Evolutionary conservation across 208 protist genomes (phyloP), one percentile per base, ranked within the genome.

Genomic region (Leishmania tarentolae): DNA sequence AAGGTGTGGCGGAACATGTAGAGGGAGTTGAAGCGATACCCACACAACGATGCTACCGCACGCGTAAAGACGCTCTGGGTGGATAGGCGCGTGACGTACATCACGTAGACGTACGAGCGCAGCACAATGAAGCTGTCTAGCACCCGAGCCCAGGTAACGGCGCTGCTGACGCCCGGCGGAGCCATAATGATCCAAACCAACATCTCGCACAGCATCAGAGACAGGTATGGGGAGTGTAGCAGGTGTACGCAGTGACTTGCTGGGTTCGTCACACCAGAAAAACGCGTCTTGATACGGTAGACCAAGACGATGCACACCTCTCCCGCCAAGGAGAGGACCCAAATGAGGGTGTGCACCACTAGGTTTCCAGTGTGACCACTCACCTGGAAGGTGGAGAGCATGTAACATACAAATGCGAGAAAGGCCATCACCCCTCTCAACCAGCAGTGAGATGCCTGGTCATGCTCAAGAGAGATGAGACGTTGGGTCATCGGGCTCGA

Each of bases 181-280:
- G 81, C 78, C 76, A 94, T 92, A 40, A 96, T 78, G 35, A 94
- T 81, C 91, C 92, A 96, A 40, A 96, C 28, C 40, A 93, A 21
- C 88, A 93, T 93, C 81, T 96, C 92, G 59, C 46, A 70, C 75
- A 90, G 76, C 84, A 87, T 87, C 76, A 71, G 63, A 28, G 65
- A 78, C 50, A 77, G 42, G 70, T 90, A 79, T 2, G 92, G 91
- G 2, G 90, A 92, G 86, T 95, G 91, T 72, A 95, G 75, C 4
- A 88, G 80, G 83, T 85, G 88, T 44, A 87, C 86, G 42, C 69
- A 31, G 28, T 47, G 76, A 31, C 70, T 52, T 6, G 86, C 87
- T 4, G 82, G 84, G 82, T 89, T 93, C 46, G 85, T 87, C 59
- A 92, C 75, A 11, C 91, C 91, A 21, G 90, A 80, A 59, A 93